Evolutionary conservation across 169 alveolate species (phyloP), one percentile per base, ranked within the genome.

Genomic region (Eimeria praecox): DNA sequence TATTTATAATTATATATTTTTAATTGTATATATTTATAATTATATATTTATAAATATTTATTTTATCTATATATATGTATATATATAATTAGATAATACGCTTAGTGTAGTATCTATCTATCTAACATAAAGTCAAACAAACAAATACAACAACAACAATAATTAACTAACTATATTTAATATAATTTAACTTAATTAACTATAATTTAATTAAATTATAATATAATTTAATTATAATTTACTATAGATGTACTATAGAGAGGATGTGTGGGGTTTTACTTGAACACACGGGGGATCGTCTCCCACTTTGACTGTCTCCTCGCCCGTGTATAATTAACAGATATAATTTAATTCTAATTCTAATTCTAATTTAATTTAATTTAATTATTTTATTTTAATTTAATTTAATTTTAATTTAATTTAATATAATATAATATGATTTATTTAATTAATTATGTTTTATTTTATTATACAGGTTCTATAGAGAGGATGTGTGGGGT

Each of bases 271-370:
- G 94, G 3, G 95, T 95, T 49, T 40, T 88, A 54, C 44, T 89
- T 30, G 99, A 99, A 95, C 99, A 99, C 96, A 96, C 99, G n/a
- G 99, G 99, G 42, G 99, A 99, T 49, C 99, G 99, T 97, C 98
- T 99, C 98, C 99, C 99, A 16, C 99, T 99, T 96, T 99, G 99
- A 99, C 97, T 99, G 33, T 98, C 99, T 38, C 99, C 99, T 24
- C 98, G 99, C 78, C 99, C 99, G 98, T 98, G 99, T 62, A 97
- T 98, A n/a, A n/a, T n/a, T n/a, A n/a, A n/a, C n/a, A n/a, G n/a
- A n/a, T n/a, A n/a, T n/a, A n/a, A n/a, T n/a, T n/a, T n/a, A n/a
- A n/a, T n/a, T n/a, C n/a, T n/a, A n/a, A n/a, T n/a, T n/a, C n/a
- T n/a, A n/a, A n/a, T n/a, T n/a, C n/a, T n/a, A n/a, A n/a, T n/a